phyloP scores from a whole-genome alignment of 345 rosid genomes.

The Eucalyptus decipiens region DNA sequence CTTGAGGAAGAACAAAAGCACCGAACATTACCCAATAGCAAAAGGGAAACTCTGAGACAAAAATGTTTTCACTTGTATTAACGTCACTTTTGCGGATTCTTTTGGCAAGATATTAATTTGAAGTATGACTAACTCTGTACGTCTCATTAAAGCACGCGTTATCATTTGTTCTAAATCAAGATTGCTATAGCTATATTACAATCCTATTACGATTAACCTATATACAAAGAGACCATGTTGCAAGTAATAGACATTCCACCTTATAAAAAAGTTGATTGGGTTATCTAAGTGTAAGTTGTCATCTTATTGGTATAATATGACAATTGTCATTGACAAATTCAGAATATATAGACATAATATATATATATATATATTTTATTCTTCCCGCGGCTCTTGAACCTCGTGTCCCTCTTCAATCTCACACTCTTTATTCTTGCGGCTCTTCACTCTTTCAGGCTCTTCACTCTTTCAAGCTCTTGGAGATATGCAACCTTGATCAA shows the following conservation, averaged over 20 bases:
- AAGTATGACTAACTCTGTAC: not conserved
- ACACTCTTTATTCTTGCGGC: no score
- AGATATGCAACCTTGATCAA: no score
- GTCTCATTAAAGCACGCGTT: not conserved
- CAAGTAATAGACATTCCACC: fast-evolving
- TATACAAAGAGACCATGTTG: not conserved
- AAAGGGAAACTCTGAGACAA: not conserved
- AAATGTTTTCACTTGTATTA: not conserved
- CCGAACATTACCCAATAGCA: not conserved
- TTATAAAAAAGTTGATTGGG: not conserved
- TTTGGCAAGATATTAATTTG: not conserved
- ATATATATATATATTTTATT: no score
- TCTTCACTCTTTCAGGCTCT: no score
- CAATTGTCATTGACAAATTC: not conserved
- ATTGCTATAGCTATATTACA: not conserved
- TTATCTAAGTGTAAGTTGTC: not conserved
- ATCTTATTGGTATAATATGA: not conserved
- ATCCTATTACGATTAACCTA: not conserved
- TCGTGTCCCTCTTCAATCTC: no score
- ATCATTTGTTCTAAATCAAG: not conserved
- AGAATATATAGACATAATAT: not conserved
- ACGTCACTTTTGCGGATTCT: not conserved
- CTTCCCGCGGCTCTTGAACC: no score
- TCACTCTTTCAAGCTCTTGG: no score
- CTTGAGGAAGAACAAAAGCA: not conserved